A percentile compares a stretch with the other conserved stretches of the same genome.
Evolutionary conservation across 495 filamentous ascomycete species (phyloP).

Genomic region (Hyaloscypha hepaticicola): DNA sequence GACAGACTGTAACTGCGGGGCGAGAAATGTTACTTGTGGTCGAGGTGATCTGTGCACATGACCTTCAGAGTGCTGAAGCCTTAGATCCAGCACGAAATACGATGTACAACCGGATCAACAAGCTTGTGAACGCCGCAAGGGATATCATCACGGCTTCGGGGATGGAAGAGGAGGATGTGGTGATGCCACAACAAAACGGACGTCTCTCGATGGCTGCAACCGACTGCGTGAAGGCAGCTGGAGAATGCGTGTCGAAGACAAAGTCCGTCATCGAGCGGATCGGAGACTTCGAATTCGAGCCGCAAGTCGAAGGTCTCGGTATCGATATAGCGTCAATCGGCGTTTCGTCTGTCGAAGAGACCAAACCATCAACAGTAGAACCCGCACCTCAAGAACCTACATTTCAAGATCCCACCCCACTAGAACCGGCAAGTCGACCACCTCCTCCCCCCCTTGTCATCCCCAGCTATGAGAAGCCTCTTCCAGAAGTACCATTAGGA

Average conservation of each 20-base stretch:
- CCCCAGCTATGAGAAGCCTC: conserved; percentile 41
- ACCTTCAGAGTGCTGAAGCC: conserved; percentile 58
- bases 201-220: conserved; percentile 79
- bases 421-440: conserved; percentile 29
- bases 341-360: conserved; percentile 18
- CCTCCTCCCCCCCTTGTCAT: conserved; percentile 32
- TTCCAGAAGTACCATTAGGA: conserved; percentile 40
- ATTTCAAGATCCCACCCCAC: conserved; percentile 25
- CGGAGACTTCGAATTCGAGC: conserved; percentile 88
- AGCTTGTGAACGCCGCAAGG: conserved; percentile 75
- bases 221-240: conserved; percentile 83
- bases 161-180: conserved; percentile 66
- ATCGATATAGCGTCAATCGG: conserved; percentile 48
- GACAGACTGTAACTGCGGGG: conserved; percentile 80
- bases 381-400: neutral
- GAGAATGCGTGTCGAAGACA: conserved; percentile 85
- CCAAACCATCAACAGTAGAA: neutral
- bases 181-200: conserved; percentile 78
- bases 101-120: conserved; percentile 77
- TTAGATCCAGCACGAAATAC: conserved; percentile 69
- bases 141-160: conserved; percentile 67
- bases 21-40: conserved; percentile 73
- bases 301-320: conserved; percentile 43
- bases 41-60: conserved; percentile 80
- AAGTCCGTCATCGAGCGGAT: conserved; percentile 83